phyloP scores from a whole-genome alignment of 352 stramenopile genomes.

The Phytopythium ostracodes region DNA sequence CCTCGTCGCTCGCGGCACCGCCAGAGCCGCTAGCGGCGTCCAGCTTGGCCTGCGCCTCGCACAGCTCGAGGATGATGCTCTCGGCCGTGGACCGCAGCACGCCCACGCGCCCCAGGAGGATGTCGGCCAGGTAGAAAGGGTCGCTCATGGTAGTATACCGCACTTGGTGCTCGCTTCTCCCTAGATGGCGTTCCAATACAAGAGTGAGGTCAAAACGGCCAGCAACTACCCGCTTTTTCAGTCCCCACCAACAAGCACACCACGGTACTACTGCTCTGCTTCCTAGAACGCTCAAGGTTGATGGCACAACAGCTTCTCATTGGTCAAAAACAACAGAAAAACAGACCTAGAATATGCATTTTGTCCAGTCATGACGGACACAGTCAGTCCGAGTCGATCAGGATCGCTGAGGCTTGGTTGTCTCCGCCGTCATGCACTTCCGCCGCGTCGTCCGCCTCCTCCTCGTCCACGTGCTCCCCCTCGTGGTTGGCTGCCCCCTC shows the following conservation, averaged over 20 bases:
- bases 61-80: constrained; percentile 83
- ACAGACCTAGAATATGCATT: neutral
- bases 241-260: neutral
- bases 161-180: neutral
- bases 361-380: neutral
- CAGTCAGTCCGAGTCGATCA: neutral
- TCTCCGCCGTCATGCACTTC: neutral
- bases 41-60: constrained; percentile 63
- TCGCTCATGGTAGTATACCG: constrained; percentile 74
- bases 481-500: constrained; percentile 12
- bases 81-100: constrained; percentile 81
- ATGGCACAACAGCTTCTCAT: too few species aligned
- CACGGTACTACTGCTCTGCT: neutral
- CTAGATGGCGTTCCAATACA: neutral
- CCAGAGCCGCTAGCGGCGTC: constrained; percentile 19
- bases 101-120: constrained; percentile 76
- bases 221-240: too few species aligned
- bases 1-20: constrained; percentile 26
- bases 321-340: neutral
- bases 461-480: neutral
- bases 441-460: neutral
- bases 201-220: neutral
- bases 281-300: too few species aligned
- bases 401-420: neutral
- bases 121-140: constrained; percentile 85